These are phyloP conservation scores for Lipomyces orientalis DNA, from an alignment of 805 yeast genomes.

Conservation along the genomic window DNA sequence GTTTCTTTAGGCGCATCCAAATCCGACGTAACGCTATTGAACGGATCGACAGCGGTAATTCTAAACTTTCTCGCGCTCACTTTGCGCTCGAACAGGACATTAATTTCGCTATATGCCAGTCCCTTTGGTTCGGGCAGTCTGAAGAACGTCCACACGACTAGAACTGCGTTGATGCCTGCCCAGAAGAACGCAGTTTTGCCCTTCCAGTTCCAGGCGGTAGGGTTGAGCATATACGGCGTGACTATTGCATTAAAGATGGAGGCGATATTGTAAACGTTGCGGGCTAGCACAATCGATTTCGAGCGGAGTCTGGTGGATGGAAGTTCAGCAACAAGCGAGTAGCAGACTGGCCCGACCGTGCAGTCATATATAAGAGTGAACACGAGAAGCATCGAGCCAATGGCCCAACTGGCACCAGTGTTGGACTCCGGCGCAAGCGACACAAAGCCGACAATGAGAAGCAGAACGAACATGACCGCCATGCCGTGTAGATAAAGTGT, in stretches of 20 bases:
- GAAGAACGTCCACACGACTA: constrained; percentile 54
- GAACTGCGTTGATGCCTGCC: constrained; percentile 49
- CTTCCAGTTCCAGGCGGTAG: constrained; percentile 46
- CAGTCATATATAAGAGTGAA: constrained; percentile 55
- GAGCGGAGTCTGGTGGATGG: constrained; percentile 52
- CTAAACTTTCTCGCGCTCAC: constrained; percentile 20
- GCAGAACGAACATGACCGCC: constrained; percentile 10
- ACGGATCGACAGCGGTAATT: constrained; percentile 3
- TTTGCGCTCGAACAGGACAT: constrained; percentile 51
- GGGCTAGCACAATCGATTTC: constrained; percentile 52
- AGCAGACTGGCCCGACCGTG: constrained; percentile 54
- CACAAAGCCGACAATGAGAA: constrained; percentile 32
- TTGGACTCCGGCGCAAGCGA: constrained; percentile 22
- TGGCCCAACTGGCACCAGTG: constrained; percentile 33
- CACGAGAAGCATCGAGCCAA: constrained; percentile 54
- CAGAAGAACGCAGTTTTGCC: constrained; percentile 26
- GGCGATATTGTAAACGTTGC: constrained; percentile 43
- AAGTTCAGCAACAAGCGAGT: constrained; percentile 51
- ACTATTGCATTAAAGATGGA: too few relatives aligned
- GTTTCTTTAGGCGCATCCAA: neutral
- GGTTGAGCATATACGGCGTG: constrained; percentile 57
- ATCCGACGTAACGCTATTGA: neutral
- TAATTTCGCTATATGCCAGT: constrained; percentile 66
- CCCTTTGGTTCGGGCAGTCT: constrained; percentile 65
- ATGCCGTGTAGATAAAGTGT: constrained; percentile 34